Evolutionary conservation across 2,329 filamentous ascomycete genomes (phyloP).

Genomic region (Colletotrichum euphorbiae): DNA sequence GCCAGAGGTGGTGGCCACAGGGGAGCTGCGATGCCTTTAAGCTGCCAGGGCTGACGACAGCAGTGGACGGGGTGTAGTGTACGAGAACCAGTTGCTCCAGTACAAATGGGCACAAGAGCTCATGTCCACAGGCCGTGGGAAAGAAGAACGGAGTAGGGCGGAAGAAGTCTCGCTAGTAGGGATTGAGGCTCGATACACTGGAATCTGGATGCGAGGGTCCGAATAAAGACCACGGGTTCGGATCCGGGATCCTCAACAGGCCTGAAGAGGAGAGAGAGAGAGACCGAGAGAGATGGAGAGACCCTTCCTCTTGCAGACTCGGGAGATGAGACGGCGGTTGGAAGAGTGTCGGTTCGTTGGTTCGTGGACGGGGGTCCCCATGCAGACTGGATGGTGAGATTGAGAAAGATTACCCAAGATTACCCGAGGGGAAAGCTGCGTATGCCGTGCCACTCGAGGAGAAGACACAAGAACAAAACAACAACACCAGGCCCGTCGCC

Average conservation of each 20-base stretch:
- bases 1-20: constrained; percentile 23
- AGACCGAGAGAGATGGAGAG: neutral
- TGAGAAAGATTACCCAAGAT: constrained; percentile 19
- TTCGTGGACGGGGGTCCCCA: too few relatives aligned
- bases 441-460: constrained; percentile 30
- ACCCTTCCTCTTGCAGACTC: constrained; percentile 14
- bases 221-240: constrained; percentile 23
- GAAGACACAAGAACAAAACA: constrained; percentile 9
- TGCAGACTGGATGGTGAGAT: neutral
- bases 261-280: neutral
- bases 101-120: constrained; percentile 16
- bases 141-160: constrained; percentile 21
- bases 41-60: constrained; percentile 30
- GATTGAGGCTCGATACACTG: constrained; percentile 11
- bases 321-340: constrained; percentile 7
- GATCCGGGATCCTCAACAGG: constrained; percentile 7
- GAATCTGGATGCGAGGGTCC: constrained; percentile 14
- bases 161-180: constrained; percentile 26
- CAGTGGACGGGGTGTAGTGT: constrained; percentile 2
- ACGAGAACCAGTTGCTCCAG: too few relatives aligned
- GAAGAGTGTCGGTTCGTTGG: neutral
- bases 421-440: constrained; percentile 22
- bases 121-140: constrained; percentile 34
- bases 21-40: constrained; percentile 26
- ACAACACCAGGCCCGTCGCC: neutral